A percentile compares a stretch with the other conserved stretches of the same genome.
Evolutionary conservation across 1,139 yeast species (phyloP).

Genomic region (Tardiomyces depauwii): DNA sequence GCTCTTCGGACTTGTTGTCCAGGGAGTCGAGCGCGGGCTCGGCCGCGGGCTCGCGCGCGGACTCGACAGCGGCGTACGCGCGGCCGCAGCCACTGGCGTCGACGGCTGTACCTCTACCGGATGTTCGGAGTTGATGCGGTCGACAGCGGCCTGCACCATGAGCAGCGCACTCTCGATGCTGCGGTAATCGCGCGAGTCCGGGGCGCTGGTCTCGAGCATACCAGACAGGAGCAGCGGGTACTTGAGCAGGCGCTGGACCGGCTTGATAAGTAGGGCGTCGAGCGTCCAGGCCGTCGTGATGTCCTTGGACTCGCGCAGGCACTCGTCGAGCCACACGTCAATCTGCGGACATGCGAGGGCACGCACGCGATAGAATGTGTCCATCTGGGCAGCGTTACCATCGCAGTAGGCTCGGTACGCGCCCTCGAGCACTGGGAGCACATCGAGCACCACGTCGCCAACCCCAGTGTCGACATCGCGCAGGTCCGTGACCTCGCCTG

Average conservation of each 20-base stretch:
- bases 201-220: conserved; percentile 19
- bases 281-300: conserved; percentile 31
- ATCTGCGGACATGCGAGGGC: conserved; percentile 19
- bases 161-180: conserved; percentile 18
- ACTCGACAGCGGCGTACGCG: too few species aligned
- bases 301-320: conserved; percentile 16
- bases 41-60: too few species aligned
- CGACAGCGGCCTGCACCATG: conserved; percentile 17
- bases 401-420: conserved; percentile 23
- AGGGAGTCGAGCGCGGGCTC: too few species aligned
- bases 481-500: conserved; percentile 5
- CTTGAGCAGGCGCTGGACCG: conserved; percentile 32
- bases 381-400: conserved; percentile 22
- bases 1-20: too few species aligned
- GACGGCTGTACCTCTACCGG: neutral
- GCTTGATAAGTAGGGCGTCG: conserved; percentile 31
- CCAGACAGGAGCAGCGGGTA: conserved; percentile 28
- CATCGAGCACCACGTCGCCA: conserved; percentile 23
- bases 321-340: conserved; percentile 23
- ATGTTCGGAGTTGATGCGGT: conserved; percentile 18
- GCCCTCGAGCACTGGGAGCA: conserved; percentile 23
- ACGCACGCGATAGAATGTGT: conserved; percentile 16
- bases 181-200: conserved; percentile 22
- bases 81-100: too few species aligned
- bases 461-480: conserved; percentile 21